Conservation (phyloP, 1,284 basidiomycete genomes). For the Irpex sp. region DNA sequence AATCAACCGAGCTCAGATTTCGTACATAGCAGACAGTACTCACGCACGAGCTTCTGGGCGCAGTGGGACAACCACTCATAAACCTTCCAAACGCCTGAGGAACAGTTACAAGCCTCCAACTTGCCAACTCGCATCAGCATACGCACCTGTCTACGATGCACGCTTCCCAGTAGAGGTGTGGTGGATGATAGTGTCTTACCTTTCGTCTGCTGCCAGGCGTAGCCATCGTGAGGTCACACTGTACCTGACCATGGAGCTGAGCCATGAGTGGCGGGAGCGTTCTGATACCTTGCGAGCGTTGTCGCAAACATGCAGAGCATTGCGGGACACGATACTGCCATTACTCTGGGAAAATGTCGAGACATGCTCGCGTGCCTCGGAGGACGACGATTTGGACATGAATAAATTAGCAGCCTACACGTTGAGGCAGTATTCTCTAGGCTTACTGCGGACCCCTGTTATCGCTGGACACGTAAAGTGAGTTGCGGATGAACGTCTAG, state of each 20-base stretch:
- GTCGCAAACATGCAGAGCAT: background rate
- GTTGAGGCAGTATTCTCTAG: background rate
- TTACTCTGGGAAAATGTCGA: constrained; percentile 1
- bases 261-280: background rate
- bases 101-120: background rate
- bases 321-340: background rate
- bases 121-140: background rate
- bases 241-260: background rate
- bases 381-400: background rate
- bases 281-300: background rate
- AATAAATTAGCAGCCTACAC: background rate
- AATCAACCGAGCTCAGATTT: no score
- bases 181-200: background rate
- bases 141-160: background rate
- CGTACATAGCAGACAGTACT: no score
- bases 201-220: background rate
- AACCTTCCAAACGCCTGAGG: background rate
- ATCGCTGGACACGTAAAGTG: background rate
- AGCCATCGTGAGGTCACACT: background rate
- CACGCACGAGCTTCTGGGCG: no score
- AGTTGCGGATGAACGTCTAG: background rate
- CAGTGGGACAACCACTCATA: no score
- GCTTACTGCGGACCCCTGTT: background rate
- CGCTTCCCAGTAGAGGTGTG: background rate
- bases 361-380: background rate